Percentiles rank a stretch among this genome's conserved stretches.
phyloP scores from a whole-genome alignment of 2,329 filamentous ascomycete genomes.

The Chaetomiaceae sp. region DNA sequence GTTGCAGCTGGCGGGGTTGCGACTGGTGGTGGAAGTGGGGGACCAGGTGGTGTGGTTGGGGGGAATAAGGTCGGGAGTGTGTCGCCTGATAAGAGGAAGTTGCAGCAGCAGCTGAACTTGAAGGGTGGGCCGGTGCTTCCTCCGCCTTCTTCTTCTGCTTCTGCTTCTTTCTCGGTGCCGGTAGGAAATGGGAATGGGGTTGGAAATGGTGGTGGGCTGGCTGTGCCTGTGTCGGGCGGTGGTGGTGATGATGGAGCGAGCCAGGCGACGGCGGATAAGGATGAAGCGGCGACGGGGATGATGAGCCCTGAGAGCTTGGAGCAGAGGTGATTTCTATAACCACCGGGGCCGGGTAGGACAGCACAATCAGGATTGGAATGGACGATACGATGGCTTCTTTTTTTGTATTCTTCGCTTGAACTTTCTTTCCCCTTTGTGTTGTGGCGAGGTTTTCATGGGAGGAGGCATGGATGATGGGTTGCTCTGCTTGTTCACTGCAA shows the following conservation, averaged over 20 bases:
- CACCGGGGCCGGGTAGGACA: no score
- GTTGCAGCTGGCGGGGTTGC: constrained; percentile 23
- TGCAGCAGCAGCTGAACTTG: neutral
- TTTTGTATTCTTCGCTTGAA: no score
- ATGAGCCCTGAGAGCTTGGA: constrained; percentile 80
- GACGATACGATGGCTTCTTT: no score
- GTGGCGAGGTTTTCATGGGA: no score
- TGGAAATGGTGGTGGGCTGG: constrained; percentile 22
- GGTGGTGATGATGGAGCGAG: constrained; percentile 56
- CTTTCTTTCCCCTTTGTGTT: no score
- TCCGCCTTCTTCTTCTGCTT: neutral
- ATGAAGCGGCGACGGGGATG: constrained; percentile 58
- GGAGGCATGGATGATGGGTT: no score
- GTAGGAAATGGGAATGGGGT: neutral
- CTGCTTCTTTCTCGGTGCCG: no score
- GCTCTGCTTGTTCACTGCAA: no score
- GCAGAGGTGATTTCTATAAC: constrained; percentile 30
- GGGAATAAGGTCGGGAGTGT: constrained; percentile 35
- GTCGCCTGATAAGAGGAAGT: constrained; percentile 46
- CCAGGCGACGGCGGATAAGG: constrained; percentile 61
- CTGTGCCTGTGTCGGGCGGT: constrained; percentile 42
- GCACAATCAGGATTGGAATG: no score
- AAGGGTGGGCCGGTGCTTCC: constrained; percentile 26
- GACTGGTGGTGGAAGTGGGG: no score
- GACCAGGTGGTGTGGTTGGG: no score